Percentiles rank a stretch among this genome's conserved stretches.
phyloP scores from a whole-genome alignment of 1,284 basidiomycete species.

The Cystobasidium sp. region DNA sequence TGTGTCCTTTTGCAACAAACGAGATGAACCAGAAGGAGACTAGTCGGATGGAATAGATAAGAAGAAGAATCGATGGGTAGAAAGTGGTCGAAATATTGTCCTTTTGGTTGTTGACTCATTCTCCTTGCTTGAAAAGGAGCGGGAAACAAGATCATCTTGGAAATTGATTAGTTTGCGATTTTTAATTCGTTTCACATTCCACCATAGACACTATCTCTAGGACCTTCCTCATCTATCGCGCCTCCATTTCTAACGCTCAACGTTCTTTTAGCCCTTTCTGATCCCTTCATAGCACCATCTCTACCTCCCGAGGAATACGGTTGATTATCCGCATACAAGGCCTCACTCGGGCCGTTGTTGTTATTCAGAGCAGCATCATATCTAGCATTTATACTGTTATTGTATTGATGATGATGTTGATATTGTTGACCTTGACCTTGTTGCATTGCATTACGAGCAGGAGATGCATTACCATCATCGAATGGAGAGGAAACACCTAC shows the following conservation, averaged over 20 bases:
- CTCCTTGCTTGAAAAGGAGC: background rate
- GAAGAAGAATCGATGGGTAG: no score
- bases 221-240: background rate
- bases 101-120: background rate
- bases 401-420: background rate
- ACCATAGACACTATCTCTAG: constrained; percentile 39
- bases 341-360: background rate
- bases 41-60: no score
- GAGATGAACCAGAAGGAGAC: no score
- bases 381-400: background rate
- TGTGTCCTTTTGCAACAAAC: no score
- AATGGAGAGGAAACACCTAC: constrained; percentile 28
- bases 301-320: background rate
- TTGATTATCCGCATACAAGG: background rate
- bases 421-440: background rate
- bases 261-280: constrained; percentile 33
- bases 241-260: constrained; percentile 45
- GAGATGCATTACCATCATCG: constrained; percentile 23
- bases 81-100: no score
- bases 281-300: constrained; percentile 16
- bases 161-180: background rate
- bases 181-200: constrained; percentile 29
- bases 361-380: constrained; percentile 21
- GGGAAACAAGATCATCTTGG: background rate
- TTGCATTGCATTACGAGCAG: constrained; percentile 1